Evolutionary conservation across 2,329 filamentous ascomycete genomes (phyloP).

Genomic region (Penicillium italicum): DNA sequence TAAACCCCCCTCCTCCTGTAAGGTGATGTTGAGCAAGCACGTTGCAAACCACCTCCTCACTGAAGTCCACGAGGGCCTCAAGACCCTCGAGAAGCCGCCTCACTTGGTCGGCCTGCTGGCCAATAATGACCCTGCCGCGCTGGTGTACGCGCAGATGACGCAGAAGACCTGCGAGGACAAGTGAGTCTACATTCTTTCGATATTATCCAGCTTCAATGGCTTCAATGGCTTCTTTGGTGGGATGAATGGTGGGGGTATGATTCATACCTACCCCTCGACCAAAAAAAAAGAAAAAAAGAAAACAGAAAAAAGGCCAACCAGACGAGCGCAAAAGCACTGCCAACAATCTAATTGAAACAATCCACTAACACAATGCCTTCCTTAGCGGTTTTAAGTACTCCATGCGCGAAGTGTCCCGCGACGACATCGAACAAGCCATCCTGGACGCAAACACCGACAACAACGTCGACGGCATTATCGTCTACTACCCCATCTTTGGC

Average conservation of each 20-base stretch:
- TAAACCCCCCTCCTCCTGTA: conserved; percentile 59
- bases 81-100: conserved; percentile 67
- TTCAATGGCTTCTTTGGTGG: background rate
- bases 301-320: background rate
- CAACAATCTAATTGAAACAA: background rate
- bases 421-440: conserved; percentile 85
- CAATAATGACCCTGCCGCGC: conserved; percentile 83
- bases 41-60: conserved; percentile 77
- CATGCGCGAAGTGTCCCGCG: conserved; percentile 77
- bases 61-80: conserved; percentile 73
- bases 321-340: background rate
- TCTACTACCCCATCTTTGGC: conserved; percentile 98
- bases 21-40: conserved; percentile 83
- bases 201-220: conserved; percentile 10
- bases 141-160: conserved; percentile 95
- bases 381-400: conserved; percentile 82
- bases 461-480: conserved; percentile 80
- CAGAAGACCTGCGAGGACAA: conserved; percentile 95
- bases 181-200: conserved; percentile 54
- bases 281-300: conserved; percentile 7
- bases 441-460: conserved; percentile 77
- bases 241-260: conserved; percentile 20
- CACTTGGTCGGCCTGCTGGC: conserved; percentile 87
- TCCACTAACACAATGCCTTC: conserved; percentile 19
- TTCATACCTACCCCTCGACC: conserved; percentile 26